Evolutionary conservation across 176 grass and related monocot species (phyloP).

Genomic region (Tillandsia leiboldiana): DNA sequence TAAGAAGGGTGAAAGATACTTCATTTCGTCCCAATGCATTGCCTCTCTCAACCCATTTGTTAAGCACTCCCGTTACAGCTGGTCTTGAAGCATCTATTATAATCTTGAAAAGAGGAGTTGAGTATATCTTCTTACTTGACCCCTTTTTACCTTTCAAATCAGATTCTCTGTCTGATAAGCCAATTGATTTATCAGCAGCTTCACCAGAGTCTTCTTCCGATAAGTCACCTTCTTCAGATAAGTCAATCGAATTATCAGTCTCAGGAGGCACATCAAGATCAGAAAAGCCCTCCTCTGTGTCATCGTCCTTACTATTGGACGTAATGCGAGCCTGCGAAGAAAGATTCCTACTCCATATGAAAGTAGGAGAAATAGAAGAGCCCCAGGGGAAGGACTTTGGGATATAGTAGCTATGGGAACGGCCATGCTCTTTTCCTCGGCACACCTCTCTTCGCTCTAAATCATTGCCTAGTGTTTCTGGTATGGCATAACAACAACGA

Average conservation of each 20-base stretch:
- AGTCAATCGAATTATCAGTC: conserved; percentile 25
- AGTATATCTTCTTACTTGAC: background rate
- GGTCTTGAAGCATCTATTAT: conserved; percentile 27
- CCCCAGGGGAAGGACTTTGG: conserved; percentile 23
- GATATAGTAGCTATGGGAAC: conserved; percentile 14
- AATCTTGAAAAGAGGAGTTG: conserved; percentile 27
- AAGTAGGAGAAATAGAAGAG: conserved; percentile 16
- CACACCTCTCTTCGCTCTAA: conserved; percentile 25
- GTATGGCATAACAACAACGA: conserved; percentile 14
- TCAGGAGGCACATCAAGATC: conserved; percentile 54
- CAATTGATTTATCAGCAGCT: conserved; percentile 25
- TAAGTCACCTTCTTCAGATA: conserved; percentile 14
- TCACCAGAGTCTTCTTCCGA: conserved; percentile 48
- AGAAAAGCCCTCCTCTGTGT: conserved; percentile 69
- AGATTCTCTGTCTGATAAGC: conserved; percentile 20
- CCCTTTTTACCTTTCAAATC: conserved; percentile 29
- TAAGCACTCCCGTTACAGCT: conserved; percentile 17
- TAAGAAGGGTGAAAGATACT: conserved; percentile 22
- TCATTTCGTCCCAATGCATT: conserved; percentile 39
- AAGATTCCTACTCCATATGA: conserved; percentile 36
- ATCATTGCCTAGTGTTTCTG: conserved; percentile 15
- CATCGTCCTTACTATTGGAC: conserved; percentile 43
- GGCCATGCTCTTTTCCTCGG: conserved; percentile 11
- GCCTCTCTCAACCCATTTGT: conserved; percentile 57
- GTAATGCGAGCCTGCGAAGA: conserved; percentile 50